A percentile compares a stretch with the other conserved stretches of the same genome.
phyloP scores from a whole-genome alignment of 345 rosid species.

The Microcos paniculata region DNA sequence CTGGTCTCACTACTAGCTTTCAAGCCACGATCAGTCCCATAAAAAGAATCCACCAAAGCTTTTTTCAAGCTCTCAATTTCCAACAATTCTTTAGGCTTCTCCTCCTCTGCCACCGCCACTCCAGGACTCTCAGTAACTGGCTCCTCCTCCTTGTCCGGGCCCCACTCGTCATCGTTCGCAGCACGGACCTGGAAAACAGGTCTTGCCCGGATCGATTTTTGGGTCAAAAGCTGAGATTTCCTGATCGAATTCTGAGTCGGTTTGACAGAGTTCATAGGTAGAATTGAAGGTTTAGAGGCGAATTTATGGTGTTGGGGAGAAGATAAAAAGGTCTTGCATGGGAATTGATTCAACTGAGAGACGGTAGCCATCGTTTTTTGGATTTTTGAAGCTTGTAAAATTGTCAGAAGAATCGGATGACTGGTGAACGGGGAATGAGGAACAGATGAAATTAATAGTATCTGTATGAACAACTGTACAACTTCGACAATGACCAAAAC shows the following conservation, averaged over 20 bases:
- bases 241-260: not conserved
- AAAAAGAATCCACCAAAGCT: constrained; percentile 61
- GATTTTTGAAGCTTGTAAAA: not conserved
- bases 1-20: constrained; percentile 77
- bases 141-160: constrained; percentile 24
- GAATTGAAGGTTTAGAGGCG: constrained; percentile 24
- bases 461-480: not conserved
- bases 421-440: not conserved
- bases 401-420: not conserved
- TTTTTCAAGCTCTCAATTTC: constrained; percentile 66
- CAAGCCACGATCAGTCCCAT: constrained; percentile 79
- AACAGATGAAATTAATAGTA: not conserved
- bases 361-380: constrained; percentile 49
- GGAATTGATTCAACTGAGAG: constrained; percentile 43
- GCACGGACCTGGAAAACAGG: constrained; percentile 33
- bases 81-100: constrained; percentile 31
- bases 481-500: not conserved
- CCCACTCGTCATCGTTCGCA: constrained; percentile 36
- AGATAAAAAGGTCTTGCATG: constrained; percentile 35
- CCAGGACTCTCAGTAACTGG: constrained; percentile 13
- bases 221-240: not conserved
- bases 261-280: constrained; percentile 12
- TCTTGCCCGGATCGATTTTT: constrained; percentile 24
- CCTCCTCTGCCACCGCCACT: constrained; percentile 45
- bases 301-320: constrained; percentile 11